Evolutionary conservation across 768 basidiomycete species (phyloP), one percentile per base, ranked within the genome.

Genomic region (Chalciporus sphaerocephalus): DNA sequence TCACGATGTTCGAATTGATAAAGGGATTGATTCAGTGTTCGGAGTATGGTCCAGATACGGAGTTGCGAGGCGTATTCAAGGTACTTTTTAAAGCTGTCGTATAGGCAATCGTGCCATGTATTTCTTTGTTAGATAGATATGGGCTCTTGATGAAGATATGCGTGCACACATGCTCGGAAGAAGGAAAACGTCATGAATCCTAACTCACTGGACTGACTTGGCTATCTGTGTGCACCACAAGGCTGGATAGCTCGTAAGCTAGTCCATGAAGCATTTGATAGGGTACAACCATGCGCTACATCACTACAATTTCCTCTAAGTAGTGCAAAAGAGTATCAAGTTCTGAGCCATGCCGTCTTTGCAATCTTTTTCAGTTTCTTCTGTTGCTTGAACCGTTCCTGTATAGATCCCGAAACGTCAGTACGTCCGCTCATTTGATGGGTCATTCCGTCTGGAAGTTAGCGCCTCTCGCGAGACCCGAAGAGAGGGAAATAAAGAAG

Each of bases 341-440:
- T 86, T 61, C 89, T 80, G 56, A 92, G 61, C 89, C 88, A 92
- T 8, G 89, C 89, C 1, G 87, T 91, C 71, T 90, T 91, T 30
- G 87, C 87, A 8, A 90, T 80, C 69, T 91, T 92, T 72, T 91
- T 91, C 59, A 72, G 67, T 53, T 68, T 75, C 65, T 91, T 92
- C 70, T 87, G 83, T 60, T 90, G 86, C 60, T 85, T 87, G 64
- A 85, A 91, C 33, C 86, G 80, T 54, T 91, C 87, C 88, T 90
- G 62, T 37, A 51, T 47, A 53, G 48, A 27, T 50, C 38, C 48
- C 34, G 37, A 46, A 46, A 16, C 41, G 50, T 61, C 53, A 61
- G 60, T 53, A 55, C 45, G 43, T 60, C 60, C 58, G 53, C 53
- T 28, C 60, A 46, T 47, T n/a, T 13, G 42, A 52, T 51, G 49